phyloP scores from a whole-genome alignment of 208 protist species.

The Leishmania guyanensis region DNA sequence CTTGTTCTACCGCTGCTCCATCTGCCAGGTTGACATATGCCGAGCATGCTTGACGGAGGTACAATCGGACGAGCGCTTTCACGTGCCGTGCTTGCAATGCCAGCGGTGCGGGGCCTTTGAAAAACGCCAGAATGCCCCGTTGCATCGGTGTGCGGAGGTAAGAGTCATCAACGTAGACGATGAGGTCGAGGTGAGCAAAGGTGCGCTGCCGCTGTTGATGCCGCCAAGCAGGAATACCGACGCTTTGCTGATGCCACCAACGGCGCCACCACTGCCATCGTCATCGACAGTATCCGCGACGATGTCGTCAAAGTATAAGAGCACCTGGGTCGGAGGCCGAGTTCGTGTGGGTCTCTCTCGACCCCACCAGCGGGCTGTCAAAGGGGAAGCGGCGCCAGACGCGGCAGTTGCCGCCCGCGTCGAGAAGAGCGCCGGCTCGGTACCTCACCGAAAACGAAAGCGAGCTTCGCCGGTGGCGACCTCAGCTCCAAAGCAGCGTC shows the following conservation, averaged over 20 bases:
- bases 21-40: conserved; percentile 77
- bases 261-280: not conserved
- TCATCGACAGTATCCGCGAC: not conserved
- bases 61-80: conserved; percentile 56
- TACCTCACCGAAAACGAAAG: not conserved
- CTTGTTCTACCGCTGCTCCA: conserved; percentile 67
- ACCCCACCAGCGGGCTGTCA: not conserved
- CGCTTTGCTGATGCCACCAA: not conserved
- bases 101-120: conserved; percentile 53
- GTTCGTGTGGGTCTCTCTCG: conserved; percentile 17
- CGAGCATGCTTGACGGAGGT: conserved; percentile 57
- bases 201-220: not conserved
- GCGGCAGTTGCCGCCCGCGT: not conserved
- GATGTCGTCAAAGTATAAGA: not conserved
- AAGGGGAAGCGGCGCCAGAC: not conserved
- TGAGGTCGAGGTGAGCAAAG: not conserved
- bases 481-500: not conserved
- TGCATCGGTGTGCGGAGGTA: conserved; percentile 43
- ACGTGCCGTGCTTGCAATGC: conserved; percentile 84
- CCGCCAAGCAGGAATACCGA: not conserved
- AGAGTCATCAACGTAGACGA: not conserved
- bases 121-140: conserved; percentile 29
- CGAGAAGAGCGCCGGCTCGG: not conserved
- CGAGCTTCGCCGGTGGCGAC: not conserved
- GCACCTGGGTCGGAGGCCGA: not conserved